Evolutionary conservation across 495 filamentous ascomycete species (phyloP), one percentile per base, ranked within the genome.

Genomic region (Ascobolus immersus): DNA sequence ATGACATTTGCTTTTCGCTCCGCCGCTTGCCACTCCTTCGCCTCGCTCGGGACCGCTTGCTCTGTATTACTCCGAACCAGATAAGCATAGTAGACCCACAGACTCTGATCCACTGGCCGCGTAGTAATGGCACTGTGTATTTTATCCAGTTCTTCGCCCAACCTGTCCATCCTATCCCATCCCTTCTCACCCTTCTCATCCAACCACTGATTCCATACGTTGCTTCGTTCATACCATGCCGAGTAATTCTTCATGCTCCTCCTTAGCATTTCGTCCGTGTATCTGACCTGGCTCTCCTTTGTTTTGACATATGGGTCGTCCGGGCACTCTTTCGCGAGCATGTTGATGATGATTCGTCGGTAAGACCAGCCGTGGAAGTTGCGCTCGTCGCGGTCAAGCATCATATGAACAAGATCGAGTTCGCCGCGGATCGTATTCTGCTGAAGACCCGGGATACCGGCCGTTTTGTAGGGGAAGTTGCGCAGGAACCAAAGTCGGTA

Each of bases 321-420:
- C 28, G 17, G 10, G 3, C n/a, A 13, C 5, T 17, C 11, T 17
- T 60, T 63, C 51, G 86, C 74, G 7, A 94, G 54, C 27, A 64
- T 55, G 12, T 55, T 51, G 19, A 92, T 67, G 4, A 92, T 69
- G 27, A 65, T 60, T 23, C 77, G 66, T 21, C 86, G 63, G 45
- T 99, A 99, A 26, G 76, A 75, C 86, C 86, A 99, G 14, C 81
- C 86, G 42, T 93, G 84, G 47, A 94, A 99, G 50, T 99, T 99
- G 28, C 86, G 68, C 39, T 64, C 72, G 54, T 99, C 86, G 18
- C 73, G 62, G 13, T 55, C 63, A 23, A 94, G 60, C 80, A 94
- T 89, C 51, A 84, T 84, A 32, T 65, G 61, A 11, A 76, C 75
- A 7, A 94, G 58, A 1, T 50, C 62, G 6, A 99, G 64, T 48